phyloP scores from a whole-genome alignment of 2,329 filamentous ascomycete genomes.

The Cryphonectria nitschkei region DNA sequence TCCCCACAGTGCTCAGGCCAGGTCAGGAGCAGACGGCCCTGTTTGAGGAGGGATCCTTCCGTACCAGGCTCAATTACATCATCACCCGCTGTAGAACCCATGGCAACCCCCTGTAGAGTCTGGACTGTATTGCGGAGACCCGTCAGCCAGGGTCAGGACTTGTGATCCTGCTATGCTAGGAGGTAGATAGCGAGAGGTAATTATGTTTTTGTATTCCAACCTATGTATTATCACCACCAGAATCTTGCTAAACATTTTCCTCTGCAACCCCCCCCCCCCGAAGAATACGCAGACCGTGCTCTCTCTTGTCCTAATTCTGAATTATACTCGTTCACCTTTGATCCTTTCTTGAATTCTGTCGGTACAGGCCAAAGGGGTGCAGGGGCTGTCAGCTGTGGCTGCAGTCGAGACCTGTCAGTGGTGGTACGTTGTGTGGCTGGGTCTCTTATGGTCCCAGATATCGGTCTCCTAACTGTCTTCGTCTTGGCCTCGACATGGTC shows the following conservation, averaged over 20 bases:
- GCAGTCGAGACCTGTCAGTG: background rate
- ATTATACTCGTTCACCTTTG: background rate
- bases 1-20: background rate
- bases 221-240: background rate
- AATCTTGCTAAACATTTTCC: background rate
- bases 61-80: conserved; percentile 17
- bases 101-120: background rate
- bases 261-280: background rate
- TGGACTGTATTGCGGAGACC: background rate
- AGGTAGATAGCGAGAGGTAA: background rate
- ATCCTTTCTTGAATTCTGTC: background rate
- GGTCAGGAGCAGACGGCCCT: conserved; percentile 2
- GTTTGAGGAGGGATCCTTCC: background rate
- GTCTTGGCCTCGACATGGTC: background rate
- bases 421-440: conserved; percentile 2
- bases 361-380: background rate
- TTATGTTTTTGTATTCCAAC: background rate
- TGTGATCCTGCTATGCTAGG: no score
- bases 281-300: background rate
- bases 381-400: conserved; percentile 5
- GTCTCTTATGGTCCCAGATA: background rate
- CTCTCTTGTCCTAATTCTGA: background rate
- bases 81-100: background rate
- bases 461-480: background rate
- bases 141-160: background rate